A percentile compares a stretch with the other conserved stretches of the same genome.
These are phyloP conservation scores for Priceomyces carsonii DNA, from an alignment of 805 yeast species.

Conservation along the genomic window DNA sequence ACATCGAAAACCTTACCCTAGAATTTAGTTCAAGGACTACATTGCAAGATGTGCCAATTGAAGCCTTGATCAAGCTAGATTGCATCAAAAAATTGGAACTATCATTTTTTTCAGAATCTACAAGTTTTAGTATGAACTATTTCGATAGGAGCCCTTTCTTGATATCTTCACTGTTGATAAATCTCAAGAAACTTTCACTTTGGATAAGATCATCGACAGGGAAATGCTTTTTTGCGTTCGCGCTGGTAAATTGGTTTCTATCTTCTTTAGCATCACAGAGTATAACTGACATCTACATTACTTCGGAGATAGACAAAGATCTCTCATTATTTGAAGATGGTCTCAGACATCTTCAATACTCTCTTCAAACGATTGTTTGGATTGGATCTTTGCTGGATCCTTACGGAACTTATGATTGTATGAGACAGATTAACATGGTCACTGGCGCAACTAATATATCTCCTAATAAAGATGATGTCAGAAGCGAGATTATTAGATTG, in stretches of 20 bases:
- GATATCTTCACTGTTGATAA: not conserved
- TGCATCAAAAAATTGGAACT: constrained; percentile 3
- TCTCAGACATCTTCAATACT: constrained; percentile 1
- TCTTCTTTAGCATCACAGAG: too few species aligned
- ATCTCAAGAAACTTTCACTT: constrained; percentile 5
- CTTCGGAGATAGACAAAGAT: constrained; percentile 6
- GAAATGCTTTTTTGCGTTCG: too few species aligned
- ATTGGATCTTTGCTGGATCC: constrained; percentile 7
- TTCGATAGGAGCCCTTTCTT: not conserved
- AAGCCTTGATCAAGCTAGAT: not conserved
- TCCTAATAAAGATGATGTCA: not conserved
- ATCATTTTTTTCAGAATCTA: constrained; percentile 1
- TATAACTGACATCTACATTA: constrained; percentile 6
- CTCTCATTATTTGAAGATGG: constrained; percentile 4
- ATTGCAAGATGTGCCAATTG: not conserved
- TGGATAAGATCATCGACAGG: constrained; percentile 1
- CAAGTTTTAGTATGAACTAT: not conserved
- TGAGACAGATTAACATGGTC: constrained; percentile 1
- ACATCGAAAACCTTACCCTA: constrained; percentile 1
- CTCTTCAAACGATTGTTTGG: constrained; percentile 7
- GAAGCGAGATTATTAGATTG: constrained; percentile 3
- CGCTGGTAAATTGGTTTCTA: too few species aligned
- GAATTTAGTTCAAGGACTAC: not conserved
- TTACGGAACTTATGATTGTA: not conserved
- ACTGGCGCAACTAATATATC: not conserved